Evolutionary conservation across 2,329 filamentous ascomycete species (phyloP).

Genomic region (Coniochaeta sp.): DNA sequence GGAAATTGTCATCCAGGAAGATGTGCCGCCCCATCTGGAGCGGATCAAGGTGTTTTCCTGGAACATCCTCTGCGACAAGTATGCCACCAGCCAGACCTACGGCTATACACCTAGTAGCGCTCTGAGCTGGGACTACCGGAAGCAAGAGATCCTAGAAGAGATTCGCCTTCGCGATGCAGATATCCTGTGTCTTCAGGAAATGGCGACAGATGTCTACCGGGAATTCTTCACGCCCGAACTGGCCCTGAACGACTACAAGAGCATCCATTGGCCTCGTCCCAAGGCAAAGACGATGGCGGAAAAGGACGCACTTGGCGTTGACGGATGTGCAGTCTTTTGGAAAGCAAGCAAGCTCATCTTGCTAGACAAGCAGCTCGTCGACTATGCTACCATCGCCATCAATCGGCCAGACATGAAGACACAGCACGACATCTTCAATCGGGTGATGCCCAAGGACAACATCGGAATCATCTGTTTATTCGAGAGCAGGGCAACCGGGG

Average conservation of each 20-base stretch:
- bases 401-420: conserved; percentile 95
- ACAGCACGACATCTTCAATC: conserved; percentile 95
- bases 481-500: conserved; percentile 85
- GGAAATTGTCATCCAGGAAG: conserved; percentile 70
- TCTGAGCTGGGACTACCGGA: conserved; percentile 80
- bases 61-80: conserved; percentile 94
- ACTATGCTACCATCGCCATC: conserved; percentile 87
- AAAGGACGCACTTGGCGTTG: conserved; percentile 80
- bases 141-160: conserved; percentile 75
- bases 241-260: conserved; percentile 83
- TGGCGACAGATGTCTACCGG: conserved; percentile 86
- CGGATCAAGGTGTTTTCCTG: conserved; percentile 83
- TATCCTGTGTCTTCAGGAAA: conserved; percentile 88
- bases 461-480: conserved; percentile 90
- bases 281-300: conserved; percentile 88
- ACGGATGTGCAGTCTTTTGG: conserved; percentile 95
- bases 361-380: conserved; percentile 88
- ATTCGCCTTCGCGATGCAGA: conserved; percentile 74
- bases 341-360: conserved; percentile 91
- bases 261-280: conserved; percentile 85
- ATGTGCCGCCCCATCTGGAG: conserved; percentile 51
- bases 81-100: conserved; percentile 77
- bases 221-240: conserved; percentile 85
- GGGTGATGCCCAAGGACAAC: conserved; percentile 97
- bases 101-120: conserved; percentile 83